phyloP scores from a whole-genome alignment of 1,139 yeast genomes.

The Pichia sp. region DNA sequence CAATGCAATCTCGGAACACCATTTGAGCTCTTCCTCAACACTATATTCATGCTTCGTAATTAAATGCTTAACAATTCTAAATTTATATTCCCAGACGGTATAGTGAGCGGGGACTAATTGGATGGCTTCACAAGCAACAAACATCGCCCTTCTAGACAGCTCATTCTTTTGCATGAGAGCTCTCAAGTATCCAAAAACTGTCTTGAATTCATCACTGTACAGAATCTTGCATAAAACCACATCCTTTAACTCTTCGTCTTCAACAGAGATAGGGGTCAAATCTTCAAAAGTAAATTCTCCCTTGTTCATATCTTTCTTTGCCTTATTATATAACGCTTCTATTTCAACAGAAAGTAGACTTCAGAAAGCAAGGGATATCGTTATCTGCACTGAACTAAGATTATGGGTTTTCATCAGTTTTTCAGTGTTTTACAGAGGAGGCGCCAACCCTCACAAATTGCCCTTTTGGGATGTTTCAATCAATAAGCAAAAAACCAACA shows the following conservation, averaged over 20 bases:
- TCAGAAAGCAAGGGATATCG: too few species aligned
- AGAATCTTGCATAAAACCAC: conserved; percentile 58
- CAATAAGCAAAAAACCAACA: neutral
- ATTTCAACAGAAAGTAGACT: too few species aligned
- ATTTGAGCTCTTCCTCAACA: conserved; percentile 48
- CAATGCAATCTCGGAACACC: conserved; percentile 73
- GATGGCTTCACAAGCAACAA: conserved; percentile 57
- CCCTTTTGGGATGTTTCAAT: conserved; percentile 12
- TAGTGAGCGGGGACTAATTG: conserved; percentile 80
- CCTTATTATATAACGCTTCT: too few species aligned
- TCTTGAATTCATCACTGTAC: conserved; percentile 64
- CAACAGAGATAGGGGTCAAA: conserved; percentile 12
- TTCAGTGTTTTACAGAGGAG: too few species aligned
- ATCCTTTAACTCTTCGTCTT: conserved; percentile 5
- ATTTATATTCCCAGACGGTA: conserved; percentile 81
- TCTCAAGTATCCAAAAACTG: conserved; percentile 53
- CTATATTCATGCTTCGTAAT: conserved; percentile 1
- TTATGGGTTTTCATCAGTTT: too few species aligned
- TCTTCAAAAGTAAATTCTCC: conserved; percentile 15
- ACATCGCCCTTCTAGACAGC: conserved; percentile 62
- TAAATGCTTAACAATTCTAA: conserved; percentile 37
- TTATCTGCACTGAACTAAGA: too few species aligned
- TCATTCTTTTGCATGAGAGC: conserved; percentile 58
- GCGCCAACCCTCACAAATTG: too few species aligned
- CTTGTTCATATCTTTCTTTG: conserved; percentile 9